Percentiles rank a stretch among this genome's conserved stretches.
phyloP scores from a whole-genome alignment of 1,139 yeast genomes.

The Lodderomyces parapsilosis region DNA sequence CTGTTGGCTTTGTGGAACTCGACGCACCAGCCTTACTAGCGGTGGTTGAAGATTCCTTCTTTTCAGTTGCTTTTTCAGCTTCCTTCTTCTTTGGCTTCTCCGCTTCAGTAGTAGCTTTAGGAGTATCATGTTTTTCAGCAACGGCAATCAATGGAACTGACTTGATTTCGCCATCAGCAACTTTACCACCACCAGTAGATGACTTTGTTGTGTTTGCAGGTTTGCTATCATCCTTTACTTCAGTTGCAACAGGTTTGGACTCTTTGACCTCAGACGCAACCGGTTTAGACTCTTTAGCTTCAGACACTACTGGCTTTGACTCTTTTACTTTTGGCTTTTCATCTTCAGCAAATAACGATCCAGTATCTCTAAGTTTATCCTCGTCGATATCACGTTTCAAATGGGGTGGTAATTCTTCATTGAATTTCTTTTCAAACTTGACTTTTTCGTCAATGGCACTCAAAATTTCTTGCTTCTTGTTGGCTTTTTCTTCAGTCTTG shows the following conservation, averaged over 20 bases:
- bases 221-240: neutral
- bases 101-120: slow-evolving; percentile 5
- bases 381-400: slow-evolving; percentile 44
- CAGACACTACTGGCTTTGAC: slow-evolving; percentile 10
- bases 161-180: slow-evolving; percentile 10
- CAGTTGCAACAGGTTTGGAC: slow-evolving; percentile 3
- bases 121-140: slow-evolving; percentile 10
- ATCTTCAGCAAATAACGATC: slow-evolving; percentile 38
- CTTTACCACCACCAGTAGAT: neutral
- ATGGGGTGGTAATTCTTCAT: slow-evolving; percentile 54
- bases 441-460: slow-evolving; percentile 33
- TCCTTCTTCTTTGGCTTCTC: neutral
- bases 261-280: slow-evolving; percentile 2
- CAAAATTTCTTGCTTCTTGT: slow-evolving; percentile 35
- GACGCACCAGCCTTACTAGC: slow-evolving; percentile 3
- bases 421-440: slow-evolving; percentile 44
- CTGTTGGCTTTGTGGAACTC: neutral
- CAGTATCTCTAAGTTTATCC: slow-evolving; percentile 38
- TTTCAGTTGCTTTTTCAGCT: slow-evolving; percentile 4
- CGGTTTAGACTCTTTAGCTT: slow-evolving; percentile 4
- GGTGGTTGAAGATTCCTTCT: slow-evolving; percentile 5
- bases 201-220: neutral
- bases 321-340: slow-evolving; percentile 15
- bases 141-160: slow-evolving; percentile 17
- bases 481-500: slow-evolving; percentile 28